phyloP scores from a whole-genome alignment of 1,284 basidiomycete genomes.

The Boletus subluridellus region DNA sequence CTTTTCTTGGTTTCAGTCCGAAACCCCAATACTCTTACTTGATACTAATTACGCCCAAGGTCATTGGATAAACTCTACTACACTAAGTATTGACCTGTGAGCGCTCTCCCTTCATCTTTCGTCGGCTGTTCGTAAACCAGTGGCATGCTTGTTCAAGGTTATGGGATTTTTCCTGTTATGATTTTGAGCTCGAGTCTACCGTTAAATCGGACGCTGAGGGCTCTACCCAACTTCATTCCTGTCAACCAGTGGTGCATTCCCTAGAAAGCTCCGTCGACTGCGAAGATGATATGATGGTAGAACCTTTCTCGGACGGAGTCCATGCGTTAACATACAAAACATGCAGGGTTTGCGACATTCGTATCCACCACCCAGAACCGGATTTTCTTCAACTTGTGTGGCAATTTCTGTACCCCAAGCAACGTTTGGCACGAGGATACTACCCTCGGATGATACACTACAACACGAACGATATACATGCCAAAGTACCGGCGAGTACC shows the following conservation, averaged over 20 bases:
- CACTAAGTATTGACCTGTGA: conserved; percentile 25
- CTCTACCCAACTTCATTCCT: not conserved
- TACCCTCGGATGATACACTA: not conserved
- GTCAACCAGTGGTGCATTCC: not conserved
- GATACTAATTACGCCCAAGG: conserved; percentile 8
- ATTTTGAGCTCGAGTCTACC: conserved; percentile 22
- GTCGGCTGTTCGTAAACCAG: not conserved
- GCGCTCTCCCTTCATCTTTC: not conserved
- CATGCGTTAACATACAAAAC: conserved; percentile 14
- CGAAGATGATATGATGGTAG: conserved; percentile 16
- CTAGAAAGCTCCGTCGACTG: not conserved
- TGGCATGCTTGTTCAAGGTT: conserved; percentile 9
- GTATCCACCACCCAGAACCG: not conserved
- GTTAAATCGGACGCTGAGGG: not conserved
- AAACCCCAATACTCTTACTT: conserved; percentile 28
- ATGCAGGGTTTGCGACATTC: conserved; percentile 10
- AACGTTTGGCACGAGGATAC: not conserved
- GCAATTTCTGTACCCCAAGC: not conserved
- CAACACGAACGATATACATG: not conserved
- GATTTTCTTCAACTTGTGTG: not conserved
- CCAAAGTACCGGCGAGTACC: not conserved
- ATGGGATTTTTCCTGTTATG: conserved; percentile 29
- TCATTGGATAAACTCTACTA: conserved; percentile 22
- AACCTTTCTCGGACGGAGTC: conserved; percentile 5
- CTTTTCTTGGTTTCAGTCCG: conserved; percentile 31